phyloP scores from a whole-genome alignment of 2,329 filamentous ascomycete species.

The Pseudogymnoascus sp. region DNA sequence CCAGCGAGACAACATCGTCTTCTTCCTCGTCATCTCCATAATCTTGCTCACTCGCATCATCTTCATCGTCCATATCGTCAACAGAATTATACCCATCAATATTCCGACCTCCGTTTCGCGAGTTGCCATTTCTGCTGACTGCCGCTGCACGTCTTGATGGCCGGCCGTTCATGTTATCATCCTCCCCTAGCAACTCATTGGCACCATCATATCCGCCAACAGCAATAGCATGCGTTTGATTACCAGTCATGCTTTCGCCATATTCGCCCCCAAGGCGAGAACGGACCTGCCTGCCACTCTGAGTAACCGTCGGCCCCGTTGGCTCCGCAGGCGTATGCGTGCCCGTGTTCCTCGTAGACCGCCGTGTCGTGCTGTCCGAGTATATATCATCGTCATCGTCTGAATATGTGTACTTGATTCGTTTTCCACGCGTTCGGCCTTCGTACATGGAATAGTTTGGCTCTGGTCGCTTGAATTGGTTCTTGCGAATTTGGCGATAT shows the following conservation, averaged over 20 bases:
- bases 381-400: conserved; percentile 67
- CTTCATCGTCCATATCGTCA: conserved; percentile 57
- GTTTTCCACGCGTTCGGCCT: conserved; percentile 89
- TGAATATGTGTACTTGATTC: conserved; percentile 92
- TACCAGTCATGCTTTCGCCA: conserved; percentile 48
- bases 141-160: conserved; percentile 34
- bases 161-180: conserved; percentile 28
- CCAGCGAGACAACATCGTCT: conserved; percentile 57
- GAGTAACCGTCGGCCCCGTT: conserved; percentile 59
- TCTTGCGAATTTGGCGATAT: conserved; percentile 78
- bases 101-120: conserved; percentile 37
- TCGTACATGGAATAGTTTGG: conserved; percentile 76
- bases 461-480: conserved; percentile 8
- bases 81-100: conserved; percentile 50
- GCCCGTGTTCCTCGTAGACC: conserved; percentile 67
- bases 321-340: conserved; percentile 65
- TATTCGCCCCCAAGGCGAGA: conserved; percentile 49
- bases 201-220: conserved; percentile 35
- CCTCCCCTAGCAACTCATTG: conserved; percentile 39
- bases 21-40: conserved; percentile 68
- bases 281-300: conserved; percentile 79
- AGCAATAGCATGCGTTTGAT: conserved; percentile 17
- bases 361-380: conserved; percentile 53
- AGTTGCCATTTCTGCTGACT: conserved; percentile 11
- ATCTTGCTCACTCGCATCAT: conserved; percentile 64